phyloP scores from a whole-genome alignment of 768 basidiomycete genomes.

The Termitomyces sp. region DNA sequence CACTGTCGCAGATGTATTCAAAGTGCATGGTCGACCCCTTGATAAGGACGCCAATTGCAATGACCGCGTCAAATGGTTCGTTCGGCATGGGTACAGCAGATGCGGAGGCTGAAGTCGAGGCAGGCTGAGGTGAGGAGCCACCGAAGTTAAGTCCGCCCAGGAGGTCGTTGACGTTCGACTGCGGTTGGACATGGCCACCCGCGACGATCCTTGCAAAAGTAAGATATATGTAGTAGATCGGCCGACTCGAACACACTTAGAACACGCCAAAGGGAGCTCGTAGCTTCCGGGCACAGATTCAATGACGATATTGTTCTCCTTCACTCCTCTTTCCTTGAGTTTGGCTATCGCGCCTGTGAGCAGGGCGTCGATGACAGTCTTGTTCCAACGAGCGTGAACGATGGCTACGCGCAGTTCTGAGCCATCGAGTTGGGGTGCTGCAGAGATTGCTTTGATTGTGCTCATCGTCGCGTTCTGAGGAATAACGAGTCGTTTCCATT shows the following conservation, averaged over 20 bases:
- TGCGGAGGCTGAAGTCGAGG: conserved; percentile 48
- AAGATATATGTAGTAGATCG: conserved; percentile 9
- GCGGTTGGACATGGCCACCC: conserved; percentile 80
- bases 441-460: conserved; percentile 77
- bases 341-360: conserved; percentile 77
- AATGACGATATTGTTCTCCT: conserved; percentile 84
- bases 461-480: conserved; percentile 32
- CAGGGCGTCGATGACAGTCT: conserved; percentile 79
- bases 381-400: conserved; percentile 97
- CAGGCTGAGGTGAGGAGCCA: conserved; percentile 43
- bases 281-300: conserved; percentile 94
- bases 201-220: conserved; percentile 62
- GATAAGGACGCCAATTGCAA: conserved; percentile 97
- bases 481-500: conserved; percentile 14
- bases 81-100: conserved; percentile 37
- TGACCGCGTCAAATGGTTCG: conserved; percentile 89
- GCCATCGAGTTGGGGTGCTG: conserved; percentile 72
- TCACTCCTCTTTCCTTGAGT: conserved; percentile 83
- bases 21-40: conserved; percentile 99
- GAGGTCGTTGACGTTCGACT: conserved; percentile 77
- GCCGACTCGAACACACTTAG: conserved; percentile 55
- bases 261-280: conserved; percentile 87
- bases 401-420: conserved; percentile 83
- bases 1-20: conserved; percentile 96
- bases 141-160: conserved; percentile 61